A percentile compares a stretch with the other conserved stretches of the same genome.
These are phyloP conservation scores for Phytomonas francai DNA, from an alignment of 208 protist species.

Conservation along the genomic window DNA sequence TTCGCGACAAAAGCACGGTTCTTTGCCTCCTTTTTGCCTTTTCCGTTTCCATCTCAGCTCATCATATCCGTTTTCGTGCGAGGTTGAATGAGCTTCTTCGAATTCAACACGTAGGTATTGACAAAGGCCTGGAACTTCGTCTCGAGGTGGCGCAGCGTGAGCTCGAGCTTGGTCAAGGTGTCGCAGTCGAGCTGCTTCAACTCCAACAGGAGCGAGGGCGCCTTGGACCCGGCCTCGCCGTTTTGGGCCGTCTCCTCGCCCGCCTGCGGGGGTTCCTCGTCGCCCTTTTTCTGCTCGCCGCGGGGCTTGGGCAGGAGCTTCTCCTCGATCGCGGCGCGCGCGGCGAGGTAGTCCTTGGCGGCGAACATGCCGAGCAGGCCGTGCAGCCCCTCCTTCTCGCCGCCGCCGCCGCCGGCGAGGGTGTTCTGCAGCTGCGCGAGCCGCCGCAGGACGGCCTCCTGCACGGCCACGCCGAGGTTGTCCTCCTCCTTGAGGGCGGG, in stretches of 20 bases:
- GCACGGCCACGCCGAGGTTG: constrained; percentile 80
- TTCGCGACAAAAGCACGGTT: constrained; percentile 7
- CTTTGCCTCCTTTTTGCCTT: neutral
- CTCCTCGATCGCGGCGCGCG: constrained; percentile 54
- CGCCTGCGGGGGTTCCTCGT: constrained; percentile 21
- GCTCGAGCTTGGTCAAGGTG: constrained; percentile 43
- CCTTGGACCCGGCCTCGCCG: constrained; percentile 23
- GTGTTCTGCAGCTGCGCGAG: constrained; percentile 49
- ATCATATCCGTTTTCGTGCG: constrained; percentile 18
- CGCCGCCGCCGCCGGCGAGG: constrained; percentile 19
- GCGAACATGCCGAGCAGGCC: constrained; percentile 32
- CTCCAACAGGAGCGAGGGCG: constrained; percentile 48
- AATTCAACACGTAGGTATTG: constrained; percentile 71
- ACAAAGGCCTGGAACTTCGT: constrained; percentile 60
- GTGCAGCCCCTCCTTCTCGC: constrained; percentile 34
- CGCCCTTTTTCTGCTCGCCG: constrained; percentile 10
- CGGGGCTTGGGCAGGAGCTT: constrained; percentile 45
- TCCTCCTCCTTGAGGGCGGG: constrained; percentile 83
- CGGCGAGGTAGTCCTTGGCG: constrained; percentile 40
- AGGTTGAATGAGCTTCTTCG: constrained; percentile 84
- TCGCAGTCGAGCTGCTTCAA: constrained; percentile 66
- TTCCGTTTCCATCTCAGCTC: constrained; percentile 2
- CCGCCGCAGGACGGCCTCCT: constrained; percentile 53
- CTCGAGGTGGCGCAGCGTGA: constrained; percentile 39
- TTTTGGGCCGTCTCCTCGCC: constrained; percentile 14